Conservation (phyloP, 2,329 filamentous ascomycete species). For the Fusarium sulawesiense region DNA sequence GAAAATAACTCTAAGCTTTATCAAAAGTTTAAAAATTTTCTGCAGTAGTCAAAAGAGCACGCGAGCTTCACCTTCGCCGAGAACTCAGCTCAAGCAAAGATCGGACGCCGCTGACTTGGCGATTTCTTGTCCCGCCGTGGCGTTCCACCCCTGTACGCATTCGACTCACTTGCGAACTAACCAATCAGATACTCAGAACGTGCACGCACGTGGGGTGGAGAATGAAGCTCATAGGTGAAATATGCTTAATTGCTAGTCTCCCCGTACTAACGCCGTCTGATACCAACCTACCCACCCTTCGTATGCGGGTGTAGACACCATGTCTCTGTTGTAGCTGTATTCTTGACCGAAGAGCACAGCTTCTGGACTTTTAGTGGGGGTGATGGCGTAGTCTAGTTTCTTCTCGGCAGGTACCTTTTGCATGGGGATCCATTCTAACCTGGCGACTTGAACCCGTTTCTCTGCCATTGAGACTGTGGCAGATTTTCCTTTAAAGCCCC, state of each 20-base stretch:
- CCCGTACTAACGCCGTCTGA: neutral
- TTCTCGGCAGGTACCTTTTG: neutral
- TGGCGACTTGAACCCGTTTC: neutral
- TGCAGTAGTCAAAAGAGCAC: slow-evolving; percentile 17
- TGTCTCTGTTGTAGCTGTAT: slow-evolving; percentile 28
- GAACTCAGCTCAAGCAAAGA: slow-evolving; percentile 15
- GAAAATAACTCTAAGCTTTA: slow-evolving; percentile 7
- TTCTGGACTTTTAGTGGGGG: slow-evolving; percentile 25
- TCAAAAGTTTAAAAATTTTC: slow-evolving; percentile 9
- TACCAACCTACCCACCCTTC: neutral
- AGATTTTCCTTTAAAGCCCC: slow-evolving; percentile 33
- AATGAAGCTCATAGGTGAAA: slow-evolving; percentile 25
- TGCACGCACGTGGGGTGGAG: slow-evolving; percentile 28
- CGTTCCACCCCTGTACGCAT: slow-evolving; percentile 1
- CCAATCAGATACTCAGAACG: slow-evolving; percentile 4
- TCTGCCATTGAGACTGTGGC: neutral
- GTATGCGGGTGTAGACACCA: slow-evolving; percentile 13
- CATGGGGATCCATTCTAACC: neutral
- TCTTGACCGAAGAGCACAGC: slow-evolving; percentile 32
- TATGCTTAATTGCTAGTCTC: slow-evolving; percentile 37
- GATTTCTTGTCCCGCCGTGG: slow-evolving; percentile 27
- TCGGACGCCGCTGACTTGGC: slow-evolving; percentile 13
- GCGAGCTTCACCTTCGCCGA: slow-evolving; percentile 19
- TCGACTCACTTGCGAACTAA: neutral
- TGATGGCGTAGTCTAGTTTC: neutral